Percentiles rank a stretch among this genome's conserved stretches.
These are phyloP conservation scores for Scheffersomyces stambukii DNA, from an alignment of 1,139 yeast species.

Conservation along the genomic window DNA sequence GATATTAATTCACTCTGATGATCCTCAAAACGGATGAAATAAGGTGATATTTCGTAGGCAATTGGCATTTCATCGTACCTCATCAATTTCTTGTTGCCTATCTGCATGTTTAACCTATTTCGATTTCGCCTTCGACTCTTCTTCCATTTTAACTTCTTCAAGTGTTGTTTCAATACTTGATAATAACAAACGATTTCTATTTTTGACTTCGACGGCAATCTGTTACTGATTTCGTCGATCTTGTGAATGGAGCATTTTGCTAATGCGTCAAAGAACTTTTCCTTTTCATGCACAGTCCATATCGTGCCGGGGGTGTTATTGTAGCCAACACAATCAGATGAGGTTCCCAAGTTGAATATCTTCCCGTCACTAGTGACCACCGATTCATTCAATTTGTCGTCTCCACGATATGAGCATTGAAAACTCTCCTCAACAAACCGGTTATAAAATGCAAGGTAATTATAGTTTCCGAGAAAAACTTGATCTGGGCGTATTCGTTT, in stretches of 20 bases:
- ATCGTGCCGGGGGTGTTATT: slow-evolving; percentile 11
- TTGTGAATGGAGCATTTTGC: slow-evolving; percentile 49
- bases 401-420: slow-evolving; percentile 3
- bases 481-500: slow-evolving; percentile 4
- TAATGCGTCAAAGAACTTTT: slow-evolving; percentile 22
- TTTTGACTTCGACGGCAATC: slow-evolving; percentile 37
- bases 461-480: slow-evolving; percentile 17
- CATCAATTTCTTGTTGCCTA: slow-evolving; percentile 15
- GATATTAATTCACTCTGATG: slow-evolving; percentile 29
- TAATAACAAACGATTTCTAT: slow-evolving; percentile 48
- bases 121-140: slow-evolving; percentile 4
- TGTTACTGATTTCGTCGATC: slow-evolving; percentile 33
- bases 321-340: too few species aligned
- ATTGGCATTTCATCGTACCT: slow-evolving; percentile 45
- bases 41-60: slow-evolving; percentile 50
- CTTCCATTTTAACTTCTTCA: slow-evolving; percentile 17
- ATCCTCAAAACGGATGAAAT: slow-evolving; percentile 46
- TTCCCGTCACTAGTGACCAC: slow-evolving; percentile 10
- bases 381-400: slow-evolving; percentile 7
- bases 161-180: slow-evolving; percentile 26
- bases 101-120: slow-evolving; percentile 7
- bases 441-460: slow-evolving; percentile 21
- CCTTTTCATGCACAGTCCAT: slow-evolving; percentile 23
- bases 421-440: slow-evolving; percentile 13
- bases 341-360: too few species aligned